These are phyloP conservation scores for Pholiota conissans DNA, from an alignment of 768 basidiomycete species.

Conservation along the genomic window DNA sequence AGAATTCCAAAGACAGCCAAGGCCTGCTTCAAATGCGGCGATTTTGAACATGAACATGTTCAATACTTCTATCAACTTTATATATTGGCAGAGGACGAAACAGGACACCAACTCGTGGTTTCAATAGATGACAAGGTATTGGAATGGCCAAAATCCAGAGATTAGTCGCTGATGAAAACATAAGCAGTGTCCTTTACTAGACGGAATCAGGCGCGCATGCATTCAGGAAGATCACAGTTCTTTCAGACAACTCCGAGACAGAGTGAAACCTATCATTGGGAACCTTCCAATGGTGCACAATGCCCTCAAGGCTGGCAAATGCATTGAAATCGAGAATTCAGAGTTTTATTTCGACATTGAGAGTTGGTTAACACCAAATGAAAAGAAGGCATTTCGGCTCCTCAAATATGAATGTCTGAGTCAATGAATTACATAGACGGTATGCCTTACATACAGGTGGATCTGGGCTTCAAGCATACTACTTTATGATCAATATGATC, in stretches of 20 bases:
- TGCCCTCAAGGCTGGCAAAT: conserved; percentile 12
- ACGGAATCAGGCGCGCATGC: conserved; percentile 43
- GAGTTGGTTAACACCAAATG: conserved; percentile 27
- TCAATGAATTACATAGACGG: not conserved
- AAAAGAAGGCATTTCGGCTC: conserved; percentile 25
- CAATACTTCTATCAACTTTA: conserved; percentile 49
- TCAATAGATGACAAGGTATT: conserved; percentile 48
- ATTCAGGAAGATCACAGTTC: conserved; percentile 39
- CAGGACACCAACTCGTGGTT: conserved; percentile 40
- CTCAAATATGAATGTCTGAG: conserved; percentile 11
- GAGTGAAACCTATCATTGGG: conserved; percentile 47
- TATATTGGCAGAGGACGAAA: conserved; percentile 52
- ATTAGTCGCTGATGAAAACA: not conserved
- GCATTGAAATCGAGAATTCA: conserved; percentile 10
- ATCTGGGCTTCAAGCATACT: too few relatives aligned
- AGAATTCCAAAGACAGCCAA: conserved; percentile 45
- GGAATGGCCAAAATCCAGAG: not conserved
- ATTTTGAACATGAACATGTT: conserved; percentile 51
- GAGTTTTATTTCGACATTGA: conserved; percentile 22
- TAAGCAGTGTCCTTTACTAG: conserved; percentile 47
- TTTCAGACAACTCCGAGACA: conserved; percentile 35
- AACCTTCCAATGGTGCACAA: conserved; percentile 44
- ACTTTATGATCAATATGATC: too few relatives aligned
- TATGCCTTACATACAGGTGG: too few relatives aligned
- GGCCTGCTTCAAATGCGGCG: conserved; percentile 53